A percentile compares a stretch with the other conserved stretches of the same genome.
phyloP scores from a whole-genome alignment of 768 basidiomycete species.

The Amanita phalloides region DNA sequence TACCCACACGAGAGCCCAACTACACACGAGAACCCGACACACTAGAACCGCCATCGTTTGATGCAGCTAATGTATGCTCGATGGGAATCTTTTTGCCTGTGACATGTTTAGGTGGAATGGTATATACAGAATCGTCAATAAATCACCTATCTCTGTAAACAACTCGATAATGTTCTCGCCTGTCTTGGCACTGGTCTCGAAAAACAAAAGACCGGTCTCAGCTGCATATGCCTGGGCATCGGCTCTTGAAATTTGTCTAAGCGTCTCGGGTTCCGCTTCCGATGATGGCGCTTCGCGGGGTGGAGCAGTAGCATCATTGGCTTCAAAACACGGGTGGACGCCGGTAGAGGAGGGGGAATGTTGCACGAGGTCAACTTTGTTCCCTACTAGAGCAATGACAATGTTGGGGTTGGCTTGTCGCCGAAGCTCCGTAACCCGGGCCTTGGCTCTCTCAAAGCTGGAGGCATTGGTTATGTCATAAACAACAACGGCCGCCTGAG shows the following conservation, averaged over 20 bases:
- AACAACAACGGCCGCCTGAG: slow-evolving; percentile 95
- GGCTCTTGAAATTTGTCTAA: slow-evolving; percentile 85
- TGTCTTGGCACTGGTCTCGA: slow-evolving; percentile 96
- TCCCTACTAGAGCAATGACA: slow-evolving; percentile 95
- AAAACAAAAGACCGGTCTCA: slow-evolving; percentile 91
- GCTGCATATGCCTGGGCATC: slow-evolving; percentile 96
- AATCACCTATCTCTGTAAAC: slow-evolving; percentile 92
- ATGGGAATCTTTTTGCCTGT: slow-evolving; percentile 59
- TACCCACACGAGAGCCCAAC: slow-evolving; percentile 31
- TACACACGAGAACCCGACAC: slow-evolving; percentile 33
- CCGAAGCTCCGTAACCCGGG: slow-evolving; percentile 99
- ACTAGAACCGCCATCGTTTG: slow-evolving; percentile 45
- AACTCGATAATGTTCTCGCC: slow-evolving; percentile 93
- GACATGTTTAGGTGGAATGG: slow-evolving; percentile 2
- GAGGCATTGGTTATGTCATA: slow-evolving; percentile 96
- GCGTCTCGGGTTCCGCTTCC: slow-evolving; percentile 52
- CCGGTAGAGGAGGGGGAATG: slow-evolving; percentile 42
- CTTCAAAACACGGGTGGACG: slow-evolving; percentile 44
- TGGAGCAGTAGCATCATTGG: slow-evolving; percentile 83
- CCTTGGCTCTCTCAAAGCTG: slow-evolving; percentile 96
- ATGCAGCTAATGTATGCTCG: slow-evolving; percentile 83
- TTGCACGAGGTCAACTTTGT: slow-evolving; percentile 91
- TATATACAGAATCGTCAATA: slow-evolving; percentile 12
- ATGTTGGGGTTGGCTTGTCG: slow-evolving; percentile 98
- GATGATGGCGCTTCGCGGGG: slow-evolving; percentile 56